Base-by-base conservation (phyloP, 768 basidiomycete species). In the Lentinula boryana region DNA sequence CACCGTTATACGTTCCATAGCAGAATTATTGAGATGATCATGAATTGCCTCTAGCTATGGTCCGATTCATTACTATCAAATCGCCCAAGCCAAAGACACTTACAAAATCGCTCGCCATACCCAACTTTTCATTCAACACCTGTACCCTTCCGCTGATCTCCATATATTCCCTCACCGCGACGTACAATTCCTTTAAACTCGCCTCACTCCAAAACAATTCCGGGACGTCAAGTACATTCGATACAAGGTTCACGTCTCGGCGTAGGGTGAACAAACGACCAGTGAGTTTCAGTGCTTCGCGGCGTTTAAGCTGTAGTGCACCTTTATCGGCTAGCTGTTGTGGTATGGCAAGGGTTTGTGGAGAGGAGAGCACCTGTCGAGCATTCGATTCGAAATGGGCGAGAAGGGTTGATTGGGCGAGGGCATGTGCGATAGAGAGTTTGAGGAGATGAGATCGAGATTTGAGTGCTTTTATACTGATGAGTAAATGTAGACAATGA, bases 181-280 rank as follows among this genome's bases (percentile, higher is more conserved):
- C 92, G 68, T 98, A 98, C 38, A 98, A 72, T 32, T 86, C 89
- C 67, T 90, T 89, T 66, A 96, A 74, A 64, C 89, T 94, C 10
- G 93, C 94, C 69, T 96, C 95, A 56, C 86, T 88, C 95, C 95
- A 97, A 72, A 98, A 98, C 50, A 98, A 74, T 68, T 95, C 93
- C 0, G 95, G 95, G 5, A 93, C 88, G 68, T 98, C 95, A 1
- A 98, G 80, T 33, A 98, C 93, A 67, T 95, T 96, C 23, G 89
- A 91, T 9, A 95, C 92, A 1, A 98, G 76, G 67, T 95, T 96
- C 31, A 97, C 87, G 64, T 96, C 93, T 52, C 92, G 83, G 4
- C 94, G 82, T 8, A 97, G 78, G 68, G 89, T 93, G 80, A 97
- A 95, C 43, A 97, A 72, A 33, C 84, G 78, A 1, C 93, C 93